Base-by-base conservation (phyloP, 495 filamentous ascomycete genomes). In the Aspergillus panamensis region DNA sequence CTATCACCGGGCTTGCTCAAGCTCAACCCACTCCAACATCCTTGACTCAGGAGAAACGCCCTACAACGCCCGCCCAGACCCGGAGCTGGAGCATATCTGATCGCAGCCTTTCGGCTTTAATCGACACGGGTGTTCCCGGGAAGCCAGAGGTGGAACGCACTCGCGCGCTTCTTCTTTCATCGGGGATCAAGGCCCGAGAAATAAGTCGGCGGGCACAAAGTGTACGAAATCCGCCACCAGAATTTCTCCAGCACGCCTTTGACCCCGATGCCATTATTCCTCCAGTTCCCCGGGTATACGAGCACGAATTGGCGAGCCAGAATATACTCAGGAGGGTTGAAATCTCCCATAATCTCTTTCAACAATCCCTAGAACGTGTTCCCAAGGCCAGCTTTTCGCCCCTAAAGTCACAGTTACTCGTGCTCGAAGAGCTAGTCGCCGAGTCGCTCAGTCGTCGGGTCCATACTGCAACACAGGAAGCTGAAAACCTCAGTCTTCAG, bases 181-280 rank as follows among this genome's bases (percentile, higher is more conserved):
- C 90, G 0, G 92, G 91, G 44, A 85, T 96, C 67, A 93, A 93
- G 70, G 92, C 92, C 0, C 82, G 84, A 58, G 89, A 91, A 64
- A 88, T 96, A 55, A 76, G 78, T 39, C 82, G 85, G 10, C 80
- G 86, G 47, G 85, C 87, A 16, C 74, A 85, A 39, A 78, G 77
- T 31, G 45, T 72, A 44, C 71, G 76, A 49, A 58, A 68, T 42
- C 61, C 77, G 62, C 72, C 74, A 55, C 69, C 69, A 13, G 66
- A 69, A 29, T 74, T 84, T 64, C 55, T 75, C 55, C 63, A 64
- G 54, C 59, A 67, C 55, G 55, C 72, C 25, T 57, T 66, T 40
- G 62, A 64, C 29, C 17, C 65, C 14, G 63, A 61, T 19, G 40
- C 61, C 17, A 59, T 76, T 20, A 61, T 82, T 8, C 75, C 78